Base-by-base conservation (phyloP, 257 asterid genomes). In the Solanum etuberosum region DNA sequence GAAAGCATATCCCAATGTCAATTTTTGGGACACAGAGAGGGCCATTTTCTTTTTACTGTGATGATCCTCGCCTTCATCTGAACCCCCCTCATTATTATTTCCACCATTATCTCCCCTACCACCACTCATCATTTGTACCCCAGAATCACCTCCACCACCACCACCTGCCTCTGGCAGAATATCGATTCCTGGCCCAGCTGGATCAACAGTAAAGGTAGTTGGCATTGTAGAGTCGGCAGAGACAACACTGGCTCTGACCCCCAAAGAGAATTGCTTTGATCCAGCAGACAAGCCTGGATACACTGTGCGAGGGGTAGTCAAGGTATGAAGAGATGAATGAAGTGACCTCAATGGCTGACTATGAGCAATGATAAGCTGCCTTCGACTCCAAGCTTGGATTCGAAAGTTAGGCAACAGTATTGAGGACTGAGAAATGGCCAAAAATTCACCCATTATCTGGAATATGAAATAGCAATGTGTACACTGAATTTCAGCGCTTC, bases 21-120 rank as follows among this genome's bases (percentile, higher is more conserved):
- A 90, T 88, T 94, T 97, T 89, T 97, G 98, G 86, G 99, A 95
- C 98, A 97, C 94, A 59, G 95, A 94, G 91, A 95, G 85, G 77
- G 89, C 96, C 92, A 83, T 77, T 32, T 68, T 85, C 89, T 91
- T 92, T 90, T 92, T 89, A 90, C 85, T 90, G 25, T 88, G 86
- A 40, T 92, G 90, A 16, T 92, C 96, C 46, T 87, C 54, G 31
- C 87, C 88, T 82, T 88, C 91, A 71, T 83, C 90, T 1, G 91
- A 84, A 32, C 87, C 93, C 81, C 89, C 92, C 10, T 87, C 91
- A 63, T 78, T 46, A 12, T 89, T 91, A 35, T 63, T 83, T 25
- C 93, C 93, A 5, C 93, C 92, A 4, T 91, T 88, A 6, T 93
- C 92, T 5, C 94, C 90, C 2, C 92, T 91, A 31, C 91, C 92